Evolutionary conservation across 2,329 filamentous ascomycete genomes (phyloP), one percentile per base, ranked within the genome.

Genomic region (Fusarium drepaniforme): DNA sequence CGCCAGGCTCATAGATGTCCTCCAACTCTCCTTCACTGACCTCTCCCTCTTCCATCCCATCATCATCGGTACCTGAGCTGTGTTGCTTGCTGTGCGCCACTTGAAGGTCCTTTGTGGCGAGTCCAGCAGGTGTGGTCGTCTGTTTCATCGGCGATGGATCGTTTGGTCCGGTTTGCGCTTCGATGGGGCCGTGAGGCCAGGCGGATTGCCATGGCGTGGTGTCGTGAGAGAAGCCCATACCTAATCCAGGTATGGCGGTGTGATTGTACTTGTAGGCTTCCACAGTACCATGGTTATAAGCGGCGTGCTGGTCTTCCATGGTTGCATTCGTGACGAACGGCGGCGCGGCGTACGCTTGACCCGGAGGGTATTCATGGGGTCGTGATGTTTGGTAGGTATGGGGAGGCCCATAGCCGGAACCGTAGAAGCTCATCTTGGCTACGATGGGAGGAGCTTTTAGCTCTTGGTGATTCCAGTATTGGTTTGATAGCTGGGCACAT

Each of bases 1-100:
- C 73, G 16, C 64, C 68, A 12, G 87, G 85, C 59, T 90, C 88
- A 71, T 91, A 90, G 3, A 88, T 77, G 75, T 91, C 88, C 60
- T 91, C 88, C 59, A 88, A 86, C 76, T 93, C 91, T 21, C 87
- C 89, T 77, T 96, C 94, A 73, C 91, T 93, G 35, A 97, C 81
- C 81, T 97, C 94, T 18, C 93, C 94, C 78, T 97, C 94, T 78
- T 97, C 94, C 57, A 78, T 75, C 3, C 65, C 75, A 42, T 78
- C 77, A 8, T 75, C 73, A 35, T 72, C 71, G 12, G 38, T 62
- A 7, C n/a, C 33, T 8, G 40, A 53, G 8, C 35, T 38, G 35
- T 63, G 65, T 30, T 66, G 68, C 30, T 42, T 70, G 21, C 65
- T 57, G n/a, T 69, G 62, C 30, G 64, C 56, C 16, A 30, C 40